These are phyloP conservation scores for Microcos paniculata DNA, from an alignment of 345 rosid genomes.

Conservation along the genomic window DNA sequence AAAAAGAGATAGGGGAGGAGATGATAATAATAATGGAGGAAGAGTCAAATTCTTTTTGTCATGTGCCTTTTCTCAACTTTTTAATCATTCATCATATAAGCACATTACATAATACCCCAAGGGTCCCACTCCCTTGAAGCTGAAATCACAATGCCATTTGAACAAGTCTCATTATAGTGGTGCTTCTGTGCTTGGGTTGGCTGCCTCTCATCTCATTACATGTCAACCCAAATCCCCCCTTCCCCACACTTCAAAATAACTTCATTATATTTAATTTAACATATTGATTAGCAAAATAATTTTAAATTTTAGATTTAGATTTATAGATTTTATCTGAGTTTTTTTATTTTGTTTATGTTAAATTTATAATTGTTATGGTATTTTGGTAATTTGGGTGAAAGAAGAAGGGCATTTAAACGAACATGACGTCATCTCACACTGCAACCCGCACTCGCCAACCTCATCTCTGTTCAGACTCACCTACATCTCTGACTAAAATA, in stretches of 20 bases:
- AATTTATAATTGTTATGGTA: background rate
- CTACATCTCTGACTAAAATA: slow-evolving; percentile 4
- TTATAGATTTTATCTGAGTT: too few species aligned
- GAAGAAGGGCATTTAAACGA: slow-evolving; percentile 14
- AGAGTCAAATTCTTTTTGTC: slow-evolving; percentile 10
- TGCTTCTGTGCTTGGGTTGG: too few species aligned
- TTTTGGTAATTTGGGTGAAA: slow-evolving; percentile 26
- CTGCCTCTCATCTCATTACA: background rate
- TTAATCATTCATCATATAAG: slow-evolving; percentile 13
- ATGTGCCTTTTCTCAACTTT: background rate
- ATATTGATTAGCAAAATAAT: too few species aligned
- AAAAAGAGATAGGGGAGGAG: background rate
- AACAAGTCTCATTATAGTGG: background rate
- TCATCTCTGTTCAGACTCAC: slow-evolving; percentile 24
- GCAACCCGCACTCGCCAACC: slow-evolving; percentile 41
- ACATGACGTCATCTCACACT: slow-evolving; percentile 46
- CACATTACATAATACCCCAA: background rate
- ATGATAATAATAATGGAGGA: background rate
- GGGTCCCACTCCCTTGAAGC: background rate
- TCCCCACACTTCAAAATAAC: too few species aligned
- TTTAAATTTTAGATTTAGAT: too few species aligned
- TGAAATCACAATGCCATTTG: background rate
- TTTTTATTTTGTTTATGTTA: too few species aligned
- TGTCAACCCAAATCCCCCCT: too few species aligned
- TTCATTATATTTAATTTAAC: too few species aligned